A percentile compares a stretch with the other conserved stretches of the same genome.
phyloP scores from a whole-genome alignment of 1,284 basidiomycete species.

The Tilletia horrida region DNA sequence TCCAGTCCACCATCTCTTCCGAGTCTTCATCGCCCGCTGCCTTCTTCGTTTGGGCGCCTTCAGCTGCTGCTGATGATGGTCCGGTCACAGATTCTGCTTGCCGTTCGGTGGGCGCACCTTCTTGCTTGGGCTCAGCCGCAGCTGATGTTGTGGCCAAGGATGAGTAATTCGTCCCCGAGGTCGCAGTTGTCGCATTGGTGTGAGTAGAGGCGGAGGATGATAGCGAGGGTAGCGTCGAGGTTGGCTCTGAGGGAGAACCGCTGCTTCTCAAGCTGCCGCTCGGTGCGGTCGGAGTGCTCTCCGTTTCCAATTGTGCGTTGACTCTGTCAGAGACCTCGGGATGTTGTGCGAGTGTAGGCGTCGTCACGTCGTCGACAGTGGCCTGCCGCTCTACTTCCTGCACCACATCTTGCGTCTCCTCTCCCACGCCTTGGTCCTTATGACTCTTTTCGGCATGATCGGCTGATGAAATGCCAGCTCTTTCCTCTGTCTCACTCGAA shows the following conservation, averaged over 20 bases:
- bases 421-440: not conserved
- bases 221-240: not conserved
- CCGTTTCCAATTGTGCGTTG: not conserved
- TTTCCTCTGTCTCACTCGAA: not conserved
- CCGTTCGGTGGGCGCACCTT: too few species aligned
- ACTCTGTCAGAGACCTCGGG: not conserved
- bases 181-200: too few species aligned
- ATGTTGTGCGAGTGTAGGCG: not conserved
- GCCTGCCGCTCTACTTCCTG: not conserved
- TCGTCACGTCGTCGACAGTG: not conserved
- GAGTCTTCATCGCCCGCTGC: slow-evolving; percentile 19
- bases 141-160: too few species aligned
- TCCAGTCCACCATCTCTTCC: slow-evolving; percentile 60
- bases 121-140: too few species aligned
- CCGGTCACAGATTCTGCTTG: too few species aligned
- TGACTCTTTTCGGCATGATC: too few species aligned
- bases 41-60: too few species aligned
- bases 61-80: too few species aligned
- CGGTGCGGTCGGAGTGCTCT: not conserved
- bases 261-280: too few species aligned
- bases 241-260: too few species aligned
- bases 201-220: not conserved
- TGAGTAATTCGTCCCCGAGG: too few species aligned
- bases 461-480: too few species aligned
- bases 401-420: not conserved